Conservation (phyloP, 805 yeast genomes). For the Ogataea neopini region DNA sequence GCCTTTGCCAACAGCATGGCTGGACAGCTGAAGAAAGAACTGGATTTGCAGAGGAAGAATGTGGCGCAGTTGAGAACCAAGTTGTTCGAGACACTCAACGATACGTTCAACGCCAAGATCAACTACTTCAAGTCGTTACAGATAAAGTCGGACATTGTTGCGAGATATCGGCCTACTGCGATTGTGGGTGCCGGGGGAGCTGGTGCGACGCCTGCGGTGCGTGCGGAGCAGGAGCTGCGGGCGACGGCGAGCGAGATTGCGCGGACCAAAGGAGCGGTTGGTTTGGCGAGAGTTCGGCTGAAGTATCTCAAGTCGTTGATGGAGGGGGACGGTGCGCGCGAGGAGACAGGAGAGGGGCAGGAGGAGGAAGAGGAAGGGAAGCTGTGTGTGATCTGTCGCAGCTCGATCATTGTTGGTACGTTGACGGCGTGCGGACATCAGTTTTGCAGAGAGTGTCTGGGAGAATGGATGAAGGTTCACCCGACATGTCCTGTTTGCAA, state of each 20-base stretch:
- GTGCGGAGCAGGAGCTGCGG: conserved; percentile 10
- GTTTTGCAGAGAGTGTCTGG: conserved; percentile 80
- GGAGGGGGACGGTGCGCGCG: too few species aligned
- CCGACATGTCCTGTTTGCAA: conserved; percentile 84
- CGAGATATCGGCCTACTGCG: conserved; percentile 40
- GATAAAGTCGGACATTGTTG: conserved; percentile 79
- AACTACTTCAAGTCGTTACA: conserved; percentile 85
- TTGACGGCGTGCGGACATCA: conserved; percentile 90
- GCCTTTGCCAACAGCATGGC: conserved; percentile 17
- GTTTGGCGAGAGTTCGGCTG: conserved; percentile 41
- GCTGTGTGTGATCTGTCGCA: conserved; percentile 78
- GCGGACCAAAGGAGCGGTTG: conserved; percentile 22
- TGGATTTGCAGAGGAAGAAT: conserved; percentile 46
- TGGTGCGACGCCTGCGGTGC: neutral
- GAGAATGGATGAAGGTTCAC: conserved; percentile 61
- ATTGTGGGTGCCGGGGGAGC: neutral
- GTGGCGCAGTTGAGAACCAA: conserved; percentile 46
- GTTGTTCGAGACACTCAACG: conserved; percentile 52
- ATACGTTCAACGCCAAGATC: conserved; percentile 75
- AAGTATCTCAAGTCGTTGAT: conserved; percentile 49
- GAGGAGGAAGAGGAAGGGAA: conserved; percentile 36
- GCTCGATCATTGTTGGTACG: conserved; percentile 69
- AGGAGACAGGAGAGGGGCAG: conserved; percentile 1
- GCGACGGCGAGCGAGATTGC: conserved; percentile 8
- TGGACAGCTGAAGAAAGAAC: conserved; percentile 31